Percentiles rank a stretch among this genome's conserved stretches.
Conservation (phyloP, 176 grass and related monocot species). For the Luzula sylvatica region DNA sequence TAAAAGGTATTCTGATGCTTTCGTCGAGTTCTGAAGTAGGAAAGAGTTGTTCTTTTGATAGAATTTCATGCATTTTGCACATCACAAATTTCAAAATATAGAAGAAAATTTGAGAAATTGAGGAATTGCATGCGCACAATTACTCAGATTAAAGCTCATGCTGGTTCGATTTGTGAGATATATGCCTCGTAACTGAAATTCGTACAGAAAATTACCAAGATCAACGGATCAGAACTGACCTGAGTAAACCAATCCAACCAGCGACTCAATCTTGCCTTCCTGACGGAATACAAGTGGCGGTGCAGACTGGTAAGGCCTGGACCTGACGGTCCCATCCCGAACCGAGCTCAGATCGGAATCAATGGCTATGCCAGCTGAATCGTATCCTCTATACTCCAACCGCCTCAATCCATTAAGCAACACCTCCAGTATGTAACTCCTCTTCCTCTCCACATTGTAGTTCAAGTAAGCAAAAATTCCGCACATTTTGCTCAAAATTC, state of each 20-base stretch:
- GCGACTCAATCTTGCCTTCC: slow-evolving; percentile 96
- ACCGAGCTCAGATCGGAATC: slow-evolving; percentile 23
- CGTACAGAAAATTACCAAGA: neutral
- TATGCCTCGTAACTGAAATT: neutral
- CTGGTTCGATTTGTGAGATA: no score
- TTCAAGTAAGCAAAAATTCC: slow-evolving; percentile 47
- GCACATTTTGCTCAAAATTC: slow-evolving; percentile 21
- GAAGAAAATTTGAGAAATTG: no score
- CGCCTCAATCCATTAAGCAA: slow-evolving; percentile 40
- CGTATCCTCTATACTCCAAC: slow-evolving; percentile 41
- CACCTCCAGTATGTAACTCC: slow-evolving; percentile 43
- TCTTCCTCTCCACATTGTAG: slow-evolving; percentile 38
- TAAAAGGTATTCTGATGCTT: no score
- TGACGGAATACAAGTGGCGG: slow-evolving; percentile 74
- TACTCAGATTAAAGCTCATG: neutral
- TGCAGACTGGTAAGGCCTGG: slow-evolving; percentile 19
- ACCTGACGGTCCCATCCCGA: neutral
- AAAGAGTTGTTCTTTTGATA: no score
- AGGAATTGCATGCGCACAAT: no score
- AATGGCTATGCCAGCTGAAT: slow-evolving; percentile 37
- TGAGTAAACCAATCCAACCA: slow-evolving; percentile 81
- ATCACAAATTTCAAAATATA: neutral
- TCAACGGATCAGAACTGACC: slow-evolving; percentile 27
- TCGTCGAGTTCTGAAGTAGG: no score
- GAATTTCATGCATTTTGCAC: no score